phyloP scores from a whole-genome alignment of 2,329 filamentous ascomycete species.

The Zymoseptoria passerinii region DNA sequence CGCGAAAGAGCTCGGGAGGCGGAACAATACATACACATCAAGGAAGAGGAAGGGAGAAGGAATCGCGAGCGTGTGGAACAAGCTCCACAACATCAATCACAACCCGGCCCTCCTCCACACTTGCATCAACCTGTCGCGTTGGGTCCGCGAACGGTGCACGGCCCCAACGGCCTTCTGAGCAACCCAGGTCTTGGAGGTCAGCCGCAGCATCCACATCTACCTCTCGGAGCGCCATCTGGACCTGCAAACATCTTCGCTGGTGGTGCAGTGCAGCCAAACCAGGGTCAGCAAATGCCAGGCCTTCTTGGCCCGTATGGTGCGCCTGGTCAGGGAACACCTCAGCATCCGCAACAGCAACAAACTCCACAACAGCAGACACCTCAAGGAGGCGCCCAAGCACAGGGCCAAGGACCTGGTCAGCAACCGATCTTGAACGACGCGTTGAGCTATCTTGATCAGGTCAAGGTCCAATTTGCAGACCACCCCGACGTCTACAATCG shows the following conservation, averaged over 20 bases:
- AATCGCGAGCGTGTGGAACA: slow-evolving; percentile 57
- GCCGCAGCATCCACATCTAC: slow-evolving; percentile 41
- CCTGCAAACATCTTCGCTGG: slow-evolving; percentile 62
- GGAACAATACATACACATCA: slow-evolving; percentile 45
- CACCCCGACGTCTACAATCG: slow-evolving; percentile 96
- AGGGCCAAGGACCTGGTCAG: slow-evolving; percentile 61
- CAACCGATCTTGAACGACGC: slow-evolving; percentile 82
- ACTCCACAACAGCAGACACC: slow-evolving; percentile 19
- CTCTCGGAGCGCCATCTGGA: slow-evolving; percentile 52
- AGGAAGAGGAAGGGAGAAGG: slow-evolving; percentile 52
- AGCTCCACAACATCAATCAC: slow-evolving; percentile 73
- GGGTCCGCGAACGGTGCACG: slow-evolving; percentile 75
- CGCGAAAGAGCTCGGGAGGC: slow-evolving; percentile 45
- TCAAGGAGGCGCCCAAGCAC: slow-evolving; percentile 22
- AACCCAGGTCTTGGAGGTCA: slow-evolving; percentile 46
- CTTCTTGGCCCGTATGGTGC: slow-evolving; percentile 39
- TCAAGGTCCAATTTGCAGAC: slow-evolving; percentile 95
- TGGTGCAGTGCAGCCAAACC: slow-evolving; percentile 58
- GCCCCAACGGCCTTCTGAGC: slow-evolving; percentile 73
- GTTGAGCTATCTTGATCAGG: slow-evolving; percentile 92
- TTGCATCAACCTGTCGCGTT: slow-evolving; percentile 87
- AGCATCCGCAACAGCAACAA: slow-evolving; percentile 25
- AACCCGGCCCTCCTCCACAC: slow-evolving; percentile 69
- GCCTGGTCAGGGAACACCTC: slow-evolving; percentile 4
- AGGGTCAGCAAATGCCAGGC: slow-evolving; percentile 42